phyloP scores from a whole-genome alignment of 768 basidiomycete species.

The Tubosaeta sp. region DNA sequence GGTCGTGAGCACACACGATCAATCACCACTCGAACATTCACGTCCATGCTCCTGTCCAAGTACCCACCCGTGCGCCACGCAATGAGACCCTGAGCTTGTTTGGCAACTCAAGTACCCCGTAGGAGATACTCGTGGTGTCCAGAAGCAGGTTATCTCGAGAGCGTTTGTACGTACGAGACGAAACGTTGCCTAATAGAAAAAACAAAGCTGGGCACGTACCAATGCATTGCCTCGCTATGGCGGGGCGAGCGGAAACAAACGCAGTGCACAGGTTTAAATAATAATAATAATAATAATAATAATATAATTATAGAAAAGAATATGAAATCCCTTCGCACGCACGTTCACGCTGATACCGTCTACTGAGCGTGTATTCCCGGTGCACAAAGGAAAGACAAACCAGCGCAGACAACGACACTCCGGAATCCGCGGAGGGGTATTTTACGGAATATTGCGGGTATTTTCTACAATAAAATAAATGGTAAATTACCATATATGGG shows the following conservation, averaged over 20 bases:
- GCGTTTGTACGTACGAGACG: slow-evolving; percentile 6
- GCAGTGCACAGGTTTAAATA: background rate
- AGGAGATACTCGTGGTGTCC: background rate
- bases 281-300: background rate
- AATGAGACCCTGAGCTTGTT: background rate
- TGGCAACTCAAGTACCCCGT: slow-evolving; percentile 2
- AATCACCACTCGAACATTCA: slow-evolving; percentile 5
- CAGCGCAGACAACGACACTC: background rate
- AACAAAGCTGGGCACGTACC: background rate
- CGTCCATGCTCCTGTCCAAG: slow-evolving; percentile 1
- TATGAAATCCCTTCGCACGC: slow-evolving; percentile 19
- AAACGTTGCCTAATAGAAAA: slow-evolving; percentile 4
- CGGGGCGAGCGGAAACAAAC: background rate
- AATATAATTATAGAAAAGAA: background rate
- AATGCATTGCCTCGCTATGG: slow-evolving; percentile 1
- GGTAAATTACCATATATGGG: slow-evolving; percentile 9
- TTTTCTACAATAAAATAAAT: slow-evolving; percentile 8
- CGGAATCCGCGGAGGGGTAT: background rate
- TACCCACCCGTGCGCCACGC: background rate
- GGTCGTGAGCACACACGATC: slow-evolving; percentile 9
- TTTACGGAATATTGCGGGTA: background rate
- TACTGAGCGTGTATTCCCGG: slow-evolving; percentile 12
- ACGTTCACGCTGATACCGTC: slow-evolving; percentile 17
- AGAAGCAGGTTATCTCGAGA: slow-evolving; percentile 3
- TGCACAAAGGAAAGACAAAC: background rate